phyloP scores from a whole-genome alignment of 202 grass and related monocot species.

The Elaeis oleifera region DNA sequence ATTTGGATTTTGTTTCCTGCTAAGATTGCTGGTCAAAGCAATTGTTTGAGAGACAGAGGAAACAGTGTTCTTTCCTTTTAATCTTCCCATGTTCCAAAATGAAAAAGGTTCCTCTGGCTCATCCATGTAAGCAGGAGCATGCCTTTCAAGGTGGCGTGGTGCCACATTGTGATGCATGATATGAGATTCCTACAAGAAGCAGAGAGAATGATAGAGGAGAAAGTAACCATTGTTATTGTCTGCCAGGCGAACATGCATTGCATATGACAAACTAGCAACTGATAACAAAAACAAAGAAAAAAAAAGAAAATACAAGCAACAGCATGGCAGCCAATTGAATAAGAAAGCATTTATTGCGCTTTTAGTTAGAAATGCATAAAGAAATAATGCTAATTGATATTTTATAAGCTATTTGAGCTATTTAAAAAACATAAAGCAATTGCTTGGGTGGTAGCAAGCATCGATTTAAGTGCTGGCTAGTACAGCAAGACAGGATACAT shows the following conservation, averaged over 20 bases:
- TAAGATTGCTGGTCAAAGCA: conserved; percentile 26
- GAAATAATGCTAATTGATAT: no score
- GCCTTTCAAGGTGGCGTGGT: conserved; percentile 23
- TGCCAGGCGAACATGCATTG: no score
- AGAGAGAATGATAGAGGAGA: not conserved
- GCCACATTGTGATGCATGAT: conserved; percentile 22
- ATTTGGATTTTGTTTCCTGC: conserved; percentile 40
- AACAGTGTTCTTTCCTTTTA: not conserved
- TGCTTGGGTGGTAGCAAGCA: no score
- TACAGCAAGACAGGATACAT: no score
- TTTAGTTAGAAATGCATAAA: no score
- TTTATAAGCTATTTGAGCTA: not conserved
- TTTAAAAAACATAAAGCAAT: not conserved
- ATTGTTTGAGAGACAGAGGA: conserved; percentile 5
- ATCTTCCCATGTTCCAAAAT: conserved; percentile 11
- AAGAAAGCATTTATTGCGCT: no score
- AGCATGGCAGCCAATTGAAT: no score
- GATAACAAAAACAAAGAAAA: no score
- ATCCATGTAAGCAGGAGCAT: not conserved
- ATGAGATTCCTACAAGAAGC: conserved; percentile 39
- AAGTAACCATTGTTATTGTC: not conserved
- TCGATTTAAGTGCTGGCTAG: no score
- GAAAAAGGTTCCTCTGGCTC: conserved; percentile 4
- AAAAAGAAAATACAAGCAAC: no score
- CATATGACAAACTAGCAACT: no score